Conservation (phyloP, 371 early-diverging fungal species). For the Mucor circinelloides region DNA sequence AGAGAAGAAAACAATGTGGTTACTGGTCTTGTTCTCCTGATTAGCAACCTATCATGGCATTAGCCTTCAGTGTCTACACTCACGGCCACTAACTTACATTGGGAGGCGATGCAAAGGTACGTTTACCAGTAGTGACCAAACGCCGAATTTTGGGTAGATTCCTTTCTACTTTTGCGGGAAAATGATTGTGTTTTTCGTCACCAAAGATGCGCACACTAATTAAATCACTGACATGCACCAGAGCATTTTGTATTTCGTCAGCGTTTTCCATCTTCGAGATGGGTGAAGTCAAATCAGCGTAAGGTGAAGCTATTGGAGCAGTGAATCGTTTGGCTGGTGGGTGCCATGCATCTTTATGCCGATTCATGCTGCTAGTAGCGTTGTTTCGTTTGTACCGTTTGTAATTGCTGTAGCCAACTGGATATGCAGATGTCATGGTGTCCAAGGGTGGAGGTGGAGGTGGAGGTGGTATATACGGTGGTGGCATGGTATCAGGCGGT, state of each 20-base stretch:
- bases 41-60: background rate
- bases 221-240: background rate
- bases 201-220: conserved; percentile 14
- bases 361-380: background rate
- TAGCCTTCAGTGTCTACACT: background rate
- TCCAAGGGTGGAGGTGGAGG: conserved; percentile 15
- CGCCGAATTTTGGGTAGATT: conserved; percentile 21
- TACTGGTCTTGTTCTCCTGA: background rate
- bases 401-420: background rate
- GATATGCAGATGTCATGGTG: background rate
- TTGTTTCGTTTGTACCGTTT: background rate
- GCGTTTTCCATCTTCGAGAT: background rate
- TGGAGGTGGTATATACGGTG: conserved; percentile 14
- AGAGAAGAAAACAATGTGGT: background rate
- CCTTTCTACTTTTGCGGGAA: background rate
- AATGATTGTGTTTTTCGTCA: background rate
- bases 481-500: background rate
- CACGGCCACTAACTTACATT: background rate
- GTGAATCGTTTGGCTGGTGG: background rate
- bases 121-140: conserved; percentile 25
- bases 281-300: background rate
- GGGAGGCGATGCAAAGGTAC: background rate
- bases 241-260: background rate
- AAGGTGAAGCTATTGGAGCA: background rate
- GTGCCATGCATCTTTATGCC: background rate